These are phyloP conservation scores for Gracilariopsis chorda DNA, from an alignment of 23 red algal species.

Conservation along the genomic window DNA sequence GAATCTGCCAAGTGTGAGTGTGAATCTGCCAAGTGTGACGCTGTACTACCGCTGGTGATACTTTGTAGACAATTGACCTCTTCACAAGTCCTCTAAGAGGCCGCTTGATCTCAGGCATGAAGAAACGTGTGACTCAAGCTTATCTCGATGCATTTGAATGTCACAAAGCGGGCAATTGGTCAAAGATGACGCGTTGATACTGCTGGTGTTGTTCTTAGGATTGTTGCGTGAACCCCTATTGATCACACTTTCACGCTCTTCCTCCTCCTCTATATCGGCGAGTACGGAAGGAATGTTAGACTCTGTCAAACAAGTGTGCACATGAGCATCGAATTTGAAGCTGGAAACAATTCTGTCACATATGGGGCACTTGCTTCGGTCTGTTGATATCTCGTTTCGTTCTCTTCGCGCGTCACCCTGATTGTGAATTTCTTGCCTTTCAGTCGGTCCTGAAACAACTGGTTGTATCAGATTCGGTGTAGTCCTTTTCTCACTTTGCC, in stretches of 20 bases:
- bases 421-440: too few relatives aligned
- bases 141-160: conserved; percentile 1
- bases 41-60: too few relatives aligned
- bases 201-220: neutral
- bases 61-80: too few relatives aligned
- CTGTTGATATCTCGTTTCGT: neutral
- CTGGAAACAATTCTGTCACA: neutral
- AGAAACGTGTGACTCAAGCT: conserved; percentile 35
- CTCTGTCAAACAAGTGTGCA: neutral
- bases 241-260: neutral
- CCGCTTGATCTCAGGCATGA: conserved; percentile 28
- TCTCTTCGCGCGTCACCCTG: too few relatives aligned
- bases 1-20: too few relatives aligned
- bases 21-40: too few relatives aligned
- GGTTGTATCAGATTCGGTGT: neutral
- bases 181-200: neutral
- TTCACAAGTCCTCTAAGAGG: conserved; percentile 42
- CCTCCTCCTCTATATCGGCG: neutral
- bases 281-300: neutral
- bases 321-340: neutral
- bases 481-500: neutral
- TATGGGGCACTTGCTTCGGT: neutral
- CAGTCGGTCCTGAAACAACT: too few relatives aligned
- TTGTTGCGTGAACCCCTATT: too few relatives aligned
- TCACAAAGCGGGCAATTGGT: conserved; percentile 42